phyloP scores from a whole-genome alignment of 192 early-diverging fungal species.

The Coemansia sp. region DNA sequence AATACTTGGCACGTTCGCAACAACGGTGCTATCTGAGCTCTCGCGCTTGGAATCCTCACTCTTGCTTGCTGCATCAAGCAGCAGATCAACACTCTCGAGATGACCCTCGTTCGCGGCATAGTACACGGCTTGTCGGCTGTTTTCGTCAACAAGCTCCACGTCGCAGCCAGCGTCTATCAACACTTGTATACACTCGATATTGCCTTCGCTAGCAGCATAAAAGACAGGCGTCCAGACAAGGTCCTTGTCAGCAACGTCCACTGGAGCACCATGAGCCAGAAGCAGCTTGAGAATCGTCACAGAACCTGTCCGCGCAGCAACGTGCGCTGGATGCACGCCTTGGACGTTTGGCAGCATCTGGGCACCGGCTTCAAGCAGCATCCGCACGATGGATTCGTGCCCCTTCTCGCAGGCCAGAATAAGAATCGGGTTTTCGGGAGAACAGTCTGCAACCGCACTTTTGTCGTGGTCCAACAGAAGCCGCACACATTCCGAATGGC shows the following conservation, averaged over 20 bases:
- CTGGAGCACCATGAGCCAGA: conserved; percentile 67
- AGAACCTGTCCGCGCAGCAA: conserved; percentile 84
- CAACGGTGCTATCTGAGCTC: conserved; percentile 3
- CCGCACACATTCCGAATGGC: conserved; percentile 73
- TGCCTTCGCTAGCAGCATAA: conserved; percentile 89
- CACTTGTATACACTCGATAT: conserved; percentile 75
- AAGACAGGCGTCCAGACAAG: conserved; percentile 97
- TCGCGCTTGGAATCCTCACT: neutral
- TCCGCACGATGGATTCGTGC: conserved; percentile 77
- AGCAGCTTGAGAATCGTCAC: conserved; percentile 69
- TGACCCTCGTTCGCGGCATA: conserved; percentile 95
- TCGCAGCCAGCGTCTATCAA: conserved; percentile 77
- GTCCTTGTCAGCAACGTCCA: conserved; percentile 86
- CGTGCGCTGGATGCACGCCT: conserved; percentile 85
- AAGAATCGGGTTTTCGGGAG: conserved; percentile 65
- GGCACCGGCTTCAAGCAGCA: conserved; percentile 76
- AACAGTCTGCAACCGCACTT: conserved; percentile 35
- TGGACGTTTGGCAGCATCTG: conserved; percentile 73
- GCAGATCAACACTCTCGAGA: conserved; percentile 71
- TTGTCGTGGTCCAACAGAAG: conserved; percentile 75
- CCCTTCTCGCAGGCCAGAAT: conserved; percentile 92
- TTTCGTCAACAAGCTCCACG: conserved; percentile 78
- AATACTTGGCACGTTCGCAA: neutral
- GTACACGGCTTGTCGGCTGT: conserved; percentile 77
- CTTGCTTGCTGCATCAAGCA: conserved; percentile 63